Percentiles rank a stretch among this genome's conserved stretches.
phyloP scores from a whole-genome alignment of 2,329 filamentous ascomycete species.

The Alternaria solani region DNA sequence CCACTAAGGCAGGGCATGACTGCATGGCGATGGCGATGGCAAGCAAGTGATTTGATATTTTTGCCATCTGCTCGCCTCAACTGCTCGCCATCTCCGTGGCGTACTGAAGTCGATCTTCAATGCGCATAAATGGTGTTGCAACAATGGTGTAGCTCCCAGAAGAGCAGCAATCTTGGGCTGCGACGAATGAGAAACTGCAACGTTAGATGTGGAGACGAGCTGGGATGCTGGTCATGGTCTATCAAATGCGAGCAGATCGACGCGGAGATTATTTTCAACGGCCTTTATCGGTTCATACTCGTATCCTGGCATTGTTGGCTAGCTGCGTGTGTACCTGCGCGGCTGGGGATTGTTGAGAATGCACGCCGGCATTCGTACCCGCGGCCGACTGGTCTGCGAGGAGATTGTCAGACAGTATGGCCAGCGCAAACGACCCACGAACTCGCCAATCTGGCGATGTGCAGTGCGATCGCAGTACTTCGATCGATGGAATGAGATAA shows the following conservation, averaged over 20 bases:
- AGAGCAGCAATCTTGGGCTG: constrained; percentile 1
- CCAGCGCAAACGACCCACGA: background rate
- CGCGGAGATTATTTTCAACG: constrained; percentile 24
- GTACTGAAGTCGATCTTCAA: background rate
- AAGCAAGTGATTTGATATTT: background rate
- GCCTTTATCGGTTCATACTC: constrained; percentile 10
- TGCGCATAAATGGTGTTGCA: constrained; percentile 12
- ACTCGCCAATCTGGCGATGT: background rate
- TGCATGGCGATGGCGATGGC: constrained; percentile 2
- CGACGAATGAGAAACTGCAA: constrained; percentile 13
- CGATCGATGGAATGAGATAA: constrained; percentile 8
- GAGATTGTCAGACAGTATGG: background rate
- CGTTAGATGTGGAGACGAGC: constrained; percentile 10
- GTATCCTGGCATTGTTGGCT: constrained; percentile 5
- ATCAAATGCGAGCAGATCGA: constrained; percentile 12
- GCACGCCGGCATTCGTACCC: background rate
- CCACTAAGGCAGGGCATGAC: constrained; percentile 1
- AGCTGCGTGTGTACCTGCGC: constrained; percentile 11
- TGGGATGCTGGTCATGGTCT: background rate
- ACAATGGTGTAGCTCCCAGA: constrained; percentile 3
- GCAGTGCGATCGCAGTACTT: constrained; percentile 1
- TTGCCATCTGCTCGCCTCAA: background rate
- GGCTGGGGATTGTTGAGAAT: constrained; percentile 3
- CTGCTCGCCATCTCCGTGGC: background rate
- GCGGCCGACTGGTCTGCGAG: background rate